Base-by-base conservation (phyloP, 495 filamentous ascomycete genomes). In the Penicillium daleae region DNA sequence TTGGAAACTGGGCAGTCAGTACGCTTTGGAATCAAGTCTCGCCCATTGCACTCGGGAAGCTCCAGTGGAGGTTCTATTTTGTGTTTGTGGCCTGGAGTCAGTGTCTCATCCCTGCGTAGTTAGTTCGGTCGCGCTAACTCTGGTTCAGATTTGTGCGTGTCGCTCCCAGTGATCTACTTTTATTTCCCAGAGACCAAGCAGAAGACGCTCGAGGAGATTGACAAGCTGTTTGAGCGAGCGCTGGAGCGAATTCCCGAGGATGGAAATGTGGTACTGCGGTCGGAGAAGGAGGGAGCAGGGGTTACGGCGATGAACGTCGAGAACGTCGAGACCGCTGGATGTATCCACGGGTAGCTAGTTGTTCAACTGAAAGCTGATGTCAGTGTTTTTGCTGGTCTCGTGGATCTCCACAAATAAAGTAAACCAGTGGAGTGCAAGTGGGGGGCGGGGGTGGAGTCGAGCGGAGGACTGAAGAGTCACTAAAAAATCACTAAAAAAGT, bases 141-240 rank as follows among this genome's bases (percentile, higher is more conserved):
- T 56, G 57, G 68, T 55, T 60, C 64, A 74, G 76, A 79, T 66
- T 52, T 75, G 9, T 69, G 63, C 37, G 54, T 79, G 60, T 61
- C 74, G 12, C 48, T 78, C 46, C 73, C 74, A 0, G 73, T 78
- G 0, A 76, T 87, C 9, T 85, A 77, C 65, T 78, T 86, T 67
- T 73, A 83, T 37, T 85, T 85, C 66, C 79, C 78, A 49, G 83
- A 87, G 67, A 86, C 83, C 0, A 86, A 83, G 53, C 78, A 82
- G 55, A 74, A 86, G 39, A 77, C 77, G 0, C 68, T 87, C 2
- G 85, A 87, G 60, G 83, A 85, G 57, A 86, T 86, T 60, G 83
- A 87, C 74, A 52, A 83, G 19, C 66, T 85, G 33, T 85, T 87
- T 70, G 83, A 79, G 48, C 66, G 81, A 7, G 71, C 70, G 1